These are phyloP conservation scores for Oryza australiensis DNA, from an alignment of 176 grass and related monocot species.

Conservation along the genomic window DNA sequence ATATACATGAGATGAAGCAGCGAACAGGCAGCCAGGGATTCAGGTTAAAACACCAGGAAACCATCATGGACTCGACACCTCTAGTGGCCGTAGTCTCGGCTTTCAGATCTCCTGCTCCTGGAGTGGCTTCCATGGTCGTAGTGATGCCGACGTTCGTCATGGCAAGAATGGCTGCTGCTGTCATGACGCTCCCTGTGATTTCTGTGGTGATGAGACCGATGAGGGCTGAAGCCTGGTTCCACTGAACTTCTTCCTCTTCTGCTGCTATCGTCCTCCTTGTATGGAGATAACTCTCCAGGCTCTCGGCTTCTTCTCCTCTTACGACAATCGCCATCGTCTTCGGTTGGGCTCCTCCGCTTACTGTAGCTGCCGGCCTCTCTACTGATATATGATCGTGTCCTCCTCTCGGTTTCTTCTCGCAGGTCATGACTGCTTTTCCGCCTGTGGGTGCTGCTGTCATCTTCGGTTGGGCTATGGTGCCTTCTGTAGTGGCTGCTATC, in stretches of 20 bases:
- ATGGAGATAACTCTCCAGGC: conserved; percentile 38
- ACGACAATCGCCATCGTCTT: background rate
- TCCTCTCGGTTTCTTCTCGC: conserved; percentile 39
- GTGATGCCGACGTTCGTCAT: background rate
- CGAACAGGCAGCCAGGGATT: background rate
- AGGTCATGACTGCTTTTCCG: conserved; percentile 35
- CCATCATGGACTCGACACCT: background rate
- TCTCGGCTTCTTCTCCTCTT: conserved; percentile 27
- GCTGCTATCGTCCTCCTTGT: conserved; percentile 41
- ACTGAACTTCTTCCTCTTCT: conserved; percentile 36
- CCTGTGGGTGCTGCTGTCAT: conserved; percentile 2
- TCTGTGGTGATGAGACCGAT: conserved; percentile 8
- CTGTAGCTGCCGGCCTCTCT: conserved; percentile 43
- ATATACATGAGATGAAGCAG: background rate
- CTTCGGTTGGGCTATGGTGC: conserved; percentile 35
- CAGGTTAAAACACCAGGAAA: background rate
- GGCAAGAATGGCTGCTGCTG: conserved; percentile 38
- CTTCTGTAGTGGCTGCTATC: conserved; percentile 32
- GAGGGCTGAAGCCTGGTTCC: conserved; percentile 16
- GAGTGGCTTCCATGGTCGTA: background rate
- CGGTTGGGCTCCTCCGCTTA: conserved; percentile 27
- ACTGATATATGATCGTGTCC: conserved; percentile 28
- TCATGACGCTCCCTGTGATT: conserved; percentile 35
- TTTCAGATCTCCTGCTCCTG: conserved; percentile 33
- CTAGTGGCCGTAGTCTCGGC: conserved; percentile 38